Conservation (phyloP, 2,329 filamentous ascomycete genomes). For the Colletotrichum nymphaeae region DNA sequence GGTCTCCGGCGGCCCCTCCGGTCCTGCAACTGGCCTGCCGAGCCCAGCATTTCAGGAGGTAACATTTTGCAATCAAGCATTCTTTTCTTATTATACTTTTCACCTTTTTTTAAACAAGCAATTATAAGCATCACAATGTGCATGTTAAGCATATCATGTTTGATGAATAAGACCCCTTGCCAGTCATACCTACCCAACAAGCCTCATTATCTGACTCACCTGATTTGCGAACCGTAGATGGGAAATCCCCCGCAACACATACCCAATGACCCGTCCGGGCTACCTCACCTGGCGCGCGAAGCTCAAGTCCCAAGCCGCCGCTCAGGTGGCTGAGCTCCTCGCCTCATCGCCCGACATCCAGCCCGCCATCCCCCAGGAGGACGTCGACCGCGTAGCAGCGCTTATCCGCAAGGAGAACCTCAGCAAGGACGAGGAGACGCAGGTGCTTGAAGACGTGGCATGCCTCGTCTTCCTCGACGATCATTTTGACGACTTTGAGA, state of each 20-base stretch:
- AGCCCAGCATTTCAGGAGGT: slow-evolving; percentile 85
- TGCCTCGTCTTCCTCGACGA: slow-evolving; percentile 90
- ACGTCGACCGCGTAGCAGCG: slow-evolving; percentile 72
- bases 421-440: slow-evolving; percentile 69
- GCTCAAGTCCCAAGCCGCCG: slow-evolving; percentile 74
- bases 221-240: slow-evolving; percentile 60
- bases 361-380: slow-evolving; percentile 55
- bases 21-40: slow-evolving; percentile 80
- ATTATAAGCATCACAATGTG: neutral
- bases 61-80: slow-evolving; percentile 11
- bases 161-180: neutral
- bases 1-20: slow-evolving; percentile 71
- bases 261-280: slow-evolving; percentile 79
- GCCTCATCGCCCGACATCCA: slow-evolving; percentile 48
- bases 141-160: neutral
- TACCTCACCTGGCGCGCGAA: slow-evolving; percentile 85
- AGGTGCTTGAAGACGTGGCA: slow-evolving; percentile 85
- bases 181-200: neutral
- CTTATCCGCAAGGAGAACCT: slow-evolving; percentile 84
- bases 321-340: slow-evolving; percentile 66
- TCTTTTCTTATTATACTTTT: neutral
- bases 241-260: slow-evolving; percentile 81
- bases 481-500: slow-evolving; percentile 85
- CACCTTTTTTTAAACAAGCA: neutral
- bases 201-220: slow-evolving; percentile 22